These are phyloP conservation scores for Dendrobium officinale DNA, from an alignment of 106 monocot species.

Conservation along the genomic window DNA sequence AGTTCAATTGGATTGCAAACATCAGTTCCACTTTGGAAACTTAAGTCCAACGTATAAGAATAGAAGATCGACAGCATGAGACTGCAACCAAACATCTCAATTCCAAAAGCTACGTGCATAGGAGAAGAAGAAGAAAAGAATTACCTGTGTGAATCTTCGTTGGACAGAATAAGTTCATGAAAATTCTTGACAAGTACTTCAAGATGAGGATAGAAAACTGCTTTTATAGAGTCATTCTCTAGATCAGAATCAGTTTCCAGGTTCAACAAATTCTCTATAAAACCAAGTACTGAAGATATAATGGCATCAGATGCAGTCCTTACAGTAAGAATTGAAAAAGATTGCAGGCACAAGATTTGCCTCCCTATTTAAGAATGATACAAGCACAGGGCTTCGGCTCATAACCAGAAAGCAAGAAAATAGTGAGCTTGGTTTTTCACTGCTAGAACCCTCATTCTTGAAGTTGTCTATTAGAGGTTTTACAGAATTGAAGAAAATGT, in stretches of 20 bases:
- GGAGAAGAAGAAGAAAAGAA: neutral
- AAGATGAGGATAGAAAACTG: conserved; percentile 61
- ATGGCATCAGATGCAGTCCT: conserved; percentile 69
- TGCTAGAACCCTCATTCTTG: conserved; percentile 74
- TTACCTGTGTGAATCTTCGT: conserved; percentile 45
- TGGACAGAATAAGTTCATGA: conserved; percentile 38
- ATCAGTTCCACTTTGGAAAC: neutral
- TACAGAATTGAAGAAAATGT: conserved; percentile 68
- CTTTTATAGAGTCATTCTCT: conserved; percentile 36
- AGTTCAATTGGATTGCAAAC: neutral
- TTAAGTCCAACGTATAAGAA: neutral
- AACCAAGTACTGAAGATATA: conserved; percentile 59
- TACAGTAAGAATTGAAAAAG: conserved; percentile 76
- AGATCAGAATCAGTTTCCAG: conserved; percentile 48
- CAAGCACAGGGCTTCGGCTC: conserved; percentile 53
- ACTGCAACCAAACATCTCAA: neutral
- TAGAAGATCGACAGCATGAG: neutral
- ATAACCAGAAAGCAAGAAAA: conserved; percentile 85
- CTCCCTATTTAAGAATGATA: conserved; percentile 43
- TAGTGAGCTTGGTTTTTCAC: conserved; percentile 82
- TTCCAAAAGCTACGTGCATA: neutral
- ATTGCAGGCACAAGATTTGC: conserved; percentile 56
- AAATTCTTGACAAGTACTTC: conserved; percentile 46
- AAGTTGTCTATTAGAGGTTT: conserved; percentile 73
- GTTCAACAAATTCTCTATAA: conserved; percentile 69